Evolutionary conservation across 1,284 basidiomycete species (phyloP).

Genomic region (Puccinia triticina): DNA sequence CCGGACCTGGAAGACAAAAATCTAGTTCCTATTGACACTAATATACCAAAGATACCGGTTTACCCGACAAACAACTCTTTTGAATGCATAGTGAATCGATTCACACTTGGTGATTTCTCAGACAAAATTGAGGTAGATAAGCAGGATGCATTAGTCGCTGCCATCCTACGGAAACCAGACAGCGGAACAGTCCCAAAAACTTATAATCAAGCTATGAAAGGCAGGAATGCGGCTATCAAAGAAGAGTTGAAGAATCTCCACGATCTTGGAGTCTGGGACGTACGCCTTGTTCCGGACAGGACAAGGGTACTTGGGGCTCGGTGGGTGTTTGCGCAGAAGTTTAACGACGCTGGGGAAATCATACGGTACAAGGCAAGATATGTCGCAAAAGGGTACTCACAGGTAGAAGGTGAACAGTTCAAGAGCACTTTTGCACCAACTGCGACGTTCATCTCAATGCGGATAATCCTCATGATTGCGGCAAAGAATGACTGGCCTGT

Average conservation of each 20-base stretch:
- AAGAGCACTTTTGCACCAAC: not conserved
- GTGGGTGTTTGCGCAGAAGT: not conserved
- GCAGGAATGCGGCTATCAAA: not conserved
- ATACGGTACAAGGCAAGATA: not conserved
- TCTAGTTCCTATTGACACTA: not conserved
- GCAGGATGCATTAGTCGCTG: not conserved
- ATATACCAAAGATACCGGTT: not conserved
- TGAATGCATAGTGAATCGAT: not conserved
- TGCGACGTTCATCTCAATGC: not conserved
- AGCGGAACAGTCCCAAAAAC: not conserved
- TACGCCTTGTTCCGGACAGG: no score
- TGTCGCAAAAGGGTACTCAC: not conserved
- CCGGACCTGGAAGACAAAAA: not conserved
- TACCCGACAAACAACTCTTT: not conserved
- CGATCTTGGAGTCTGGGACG: no score
- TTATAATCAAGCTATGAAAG: conserved; percentile 4
- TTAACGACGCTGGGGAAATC: not conserved
- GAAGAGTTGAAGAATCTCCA: not conserved
- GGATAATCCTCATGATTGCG: not conserved
- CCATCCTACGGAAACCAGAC: no score
- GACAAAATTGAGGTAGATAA: not conserved
- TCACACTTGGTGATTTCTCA: not conserved
- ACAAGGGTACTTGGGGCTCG: no score
- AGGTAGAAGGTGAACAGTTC: not conserved
- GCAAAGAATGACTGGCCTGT: not conserved